Evolutionary conservation across 2,329 filamentous ascomycete species (phyloP).

Genomic region (Aotearoamyces nothofagi): DNA sequence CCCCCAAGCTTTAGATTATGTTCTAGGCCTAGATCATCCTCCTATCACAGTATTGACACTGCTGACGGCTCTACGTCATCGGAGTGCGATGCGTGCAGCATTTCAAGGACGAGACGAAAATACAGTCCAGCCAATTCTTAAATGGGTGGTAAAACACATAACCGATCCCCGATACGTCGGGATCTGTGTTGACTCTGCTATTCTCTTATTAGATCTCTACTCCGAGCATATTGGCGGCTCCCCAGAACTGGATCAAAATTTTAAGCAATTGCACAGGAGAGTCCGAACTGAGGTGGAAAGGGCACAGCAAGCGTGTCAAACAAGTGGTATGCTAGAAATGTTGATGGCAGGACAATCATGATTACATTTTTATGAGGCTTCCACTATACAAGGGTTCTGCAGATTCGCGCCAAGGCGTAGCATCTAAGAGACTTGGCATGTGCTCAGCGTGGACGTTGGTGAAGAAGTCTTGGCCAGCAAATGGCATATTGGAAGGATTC

Average conservation of each 20-base stretch:
- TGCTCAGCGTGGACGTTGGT: too few relatives aligned
- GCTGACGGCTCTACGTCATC: conserved; percentile 72
- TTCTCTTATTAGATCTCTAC: conserved; percentile 78
- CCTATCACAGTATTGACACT: conserved; percentile 57
- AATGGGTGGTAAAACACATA: conserved; percentile 71
- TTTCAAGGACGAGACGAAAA: conserved; percentile 69
- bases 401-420: too few relatives aligned
- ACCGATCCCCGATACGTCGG: conserved; percentile 68
- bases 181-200: conserved; percentile 68
- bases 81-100: conserved; percentile 68
- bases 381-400: too few relatives aligned
- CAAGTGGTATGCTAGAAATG: conserved; percentile 78
- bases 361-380: too few relatives aligned
- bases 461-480: too few relatives aligned
- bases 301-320: conserved; percentile 69
- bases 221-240: conserved; percentile 63
- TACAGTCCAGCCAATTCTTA: conserved; percentile 66
- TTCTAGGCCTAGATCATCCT: conserved; percentile 44
- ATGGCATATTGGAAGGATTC: too few relatives aligned
- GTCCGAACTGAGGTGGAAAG: conserved; percentile 69
- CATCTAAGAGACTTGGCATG: too few relatives aligned
- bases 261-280: conserved; percentile 51
- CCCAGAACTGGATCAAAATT: conserved; percentile 52
- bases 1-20: conserved; percentile 61
- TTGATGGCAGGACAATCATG: conserved; percentile 34